These are phyloP conservation scores for Naganishia liquefaciens DNA, from an alignment of 1,284 basidiomycete species.

Conservation along the genomic window DNA sequence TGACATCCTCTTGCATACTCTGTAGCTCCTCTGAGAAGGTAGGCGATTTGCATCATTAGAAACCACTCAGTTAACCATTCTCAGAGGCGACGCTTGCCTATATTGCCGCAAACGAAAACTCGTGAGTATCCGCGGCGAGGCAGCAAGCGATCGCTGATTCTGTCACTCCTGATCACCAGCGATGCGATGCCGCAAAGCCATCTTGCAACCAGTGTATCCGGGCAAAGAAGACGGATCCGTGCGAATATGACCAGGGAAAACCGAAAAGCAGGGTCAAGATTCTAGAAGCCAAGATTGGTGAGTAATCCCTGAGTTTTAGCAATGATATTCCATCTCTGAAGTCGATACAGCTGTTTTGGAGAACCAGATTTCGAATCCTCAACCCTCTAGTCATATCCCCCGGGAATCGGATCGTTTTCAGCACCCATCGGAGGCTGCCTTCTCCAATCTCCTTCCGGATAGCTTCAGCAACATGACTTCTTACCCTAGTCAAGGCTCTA, in stretches of 20 bases:
- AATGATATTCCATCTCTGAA: neutral
- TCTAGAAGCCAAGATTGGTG: constrained; percentile 39
- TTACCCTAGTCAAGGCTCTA: constrained; percentile 1
- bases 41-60: neutral
- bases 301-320: neutral
- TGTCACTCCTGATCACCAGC: constrained; percentile 26
- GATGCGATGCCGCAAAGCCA: constrained; percentile 41
- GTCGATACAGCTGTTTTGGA: constrained; percentile 1
- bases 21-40: constrained; percentile 15
- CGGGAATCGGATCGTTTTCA: neutral
- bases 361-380: constrained; percentile 25
- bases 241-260: constrained; percentile 40
- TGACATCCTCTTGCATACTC: neutral
- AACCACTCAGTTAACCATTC: neutral
- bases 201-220: constrained; percentile 39
- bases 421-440: constrained; percentile 1
- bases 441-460: neutral
- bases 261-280: constrained; percentile 38
- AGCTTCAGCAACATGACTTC: constrained; percentile 14
- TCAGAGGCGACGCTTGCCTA: constrained; percentile 39
- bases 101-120: constrained; percentile 41
- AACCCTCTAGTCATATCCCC: neutral
- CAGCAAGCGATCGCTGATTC: neutral
- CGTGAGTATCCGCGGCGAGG: constrained; percentile 28
- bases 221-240: constrained; percentile 35